These are phyloP conservation scores for Meripilus lineatus DNA, from an alignment of 1,284 basidiomycete genomes.

Conservation along the genomic window DNA sequence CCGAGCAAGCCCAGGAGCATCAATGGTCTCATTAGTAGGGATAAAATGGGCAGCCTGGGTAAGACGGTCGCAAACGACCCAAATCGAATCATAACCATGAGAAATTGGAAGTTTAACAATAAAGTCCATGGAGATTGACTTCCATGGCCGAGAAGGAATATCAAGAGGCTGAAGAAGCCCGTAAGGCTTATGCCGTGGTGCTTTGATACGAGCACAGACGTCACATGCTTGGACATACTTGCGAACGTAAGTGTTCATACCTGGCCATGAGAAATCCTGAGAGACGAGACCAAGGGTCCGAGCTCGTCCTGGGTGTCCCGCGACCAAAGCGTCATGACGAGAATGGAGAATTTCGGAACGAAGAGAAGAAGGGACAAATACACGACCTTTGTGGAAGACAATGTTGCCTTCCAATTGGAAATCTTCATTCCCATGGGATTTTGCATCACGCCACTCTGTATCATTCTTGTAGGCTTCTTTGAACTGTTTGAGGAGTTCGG, in stretches of 20 bases:
- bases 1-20: conserved; percentile 26
- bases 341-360: conserved; percentile 23
- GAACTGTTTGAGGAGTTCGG: conserved; percentile 21
- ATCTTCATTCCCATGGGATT: conserved; percentile 19
- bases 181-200: conserved; percentile 21
- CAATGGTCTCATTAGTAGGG: conserved; percentile 20
- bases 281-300: conserved; percentile 14
- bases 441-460: conserved; percentile 26
- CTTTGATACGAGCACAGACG: conserved; percentile 23
- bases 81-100: conserved; percentile 27
- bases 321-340: conserved; percentile 16
- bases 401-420: conserved; percentile 26
- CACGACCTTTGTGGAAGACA: conserved; percentile 26
- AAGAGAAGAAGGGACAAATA: conserved; percentile 33
- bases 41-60: conserved; percentile 25
- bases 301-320: conserved; percentile 20
- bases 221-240: conserved; percentile 23
- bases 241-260: conserved; percentile 14
- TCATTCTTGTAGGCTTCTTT: conserved; percentile 14
- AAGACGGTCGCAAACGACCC: conserved; percentile 25
- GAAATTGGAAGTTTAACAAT: conserved; percentile 31
- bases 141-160: conserved; percentile 27
- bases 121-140: conserved; percentile 32
- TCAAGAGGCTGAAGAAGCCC: conserved; percentile 21
- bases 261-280: conserved; percentile 22